Evolutionary conservation across 2,329 filamentous ascomycete species (phyloP), one percentile per base, ranked within the genome.

Genomic region (Aspergillus quadricinctus): DNA sequence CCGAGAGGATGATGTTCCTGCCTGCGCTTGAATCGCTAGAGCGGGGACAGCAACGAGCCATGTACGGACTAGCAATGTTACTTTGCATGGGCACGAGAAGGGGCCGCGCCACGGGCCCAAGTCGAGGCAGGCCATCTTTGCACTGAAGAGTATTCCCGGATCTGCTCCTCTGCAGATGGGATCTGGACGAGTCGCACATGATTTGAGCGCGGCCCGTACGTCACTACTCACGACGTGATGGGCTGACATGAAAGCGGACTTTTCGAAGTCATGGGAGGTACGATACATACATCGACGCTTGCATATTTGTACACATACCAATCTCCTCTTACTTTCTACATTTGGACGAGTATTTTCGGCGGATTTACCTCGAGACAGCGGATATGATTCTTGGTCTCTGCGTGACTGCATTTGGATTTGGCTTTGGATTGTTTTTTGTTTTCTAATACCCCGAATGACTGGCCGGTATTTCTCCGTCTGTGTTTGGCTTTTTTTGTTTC

Each of bases 361-460:
- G 23, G 23, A 23, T 23, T 23, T 23, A 23, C 23, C 23, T 23
- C 3, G 31, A 35, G 31, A 17, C 31, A 35, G 31, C 31, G 31
- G 31, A 17, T 17, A 54, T 51, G 37, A 50, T 46, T 29, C 51
- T 46, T 43, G 48, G 45, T 54, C 48, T 46, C 31, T 51, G 29
- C 21, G 4, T 48, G 49, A 9, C n/a, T 21, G 52, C 28, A 28
- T 48, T 53, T 48, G n/a, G n/a, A 19, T 45, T 19, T 45, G 41
- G 40, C n/a, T 54, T 55, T 55, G 31, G 40, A 29, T 55, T 55
- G 17, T n/a, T 57, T 51, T 48, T 27, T 54, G 21, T 25, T 52
- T 53, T 52, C 45, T 56, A 61, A 62, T 62, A 62, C 60, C 60
- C 60, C 53, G 52, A 56, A 53, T 35, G 49, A 56, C 50, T 60